These are phyloP conservation scores for Triticum timopheevii DNA, from an alignment of 176 grass and related monocot species.

Conservation along the genomic window DNA sequence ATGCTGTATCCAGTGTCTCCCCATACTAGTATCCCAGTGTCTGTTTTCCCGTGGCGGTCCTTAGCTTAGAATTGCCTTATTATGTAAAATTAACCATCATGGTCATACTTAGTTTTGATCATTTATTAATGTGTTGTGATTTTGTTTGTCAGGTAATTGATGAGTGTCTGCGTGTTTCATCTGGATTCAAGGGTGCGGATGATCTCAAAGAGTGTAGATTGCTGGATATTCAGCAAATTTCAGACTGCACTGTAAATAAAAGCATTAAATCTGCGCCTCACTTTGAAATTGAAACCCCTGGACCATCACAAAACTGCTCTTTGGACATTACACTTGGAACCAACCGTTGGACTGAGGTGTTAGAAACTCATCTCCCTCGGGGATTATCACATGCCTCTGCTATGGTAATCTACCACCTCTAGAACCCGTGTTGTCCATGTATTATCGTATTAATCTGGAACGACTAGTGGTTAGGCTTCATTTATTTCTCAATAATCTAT, in stretches of 20 bases:
- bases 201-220: constrained; percentile 85
- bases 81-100: constrained; percentile 1
- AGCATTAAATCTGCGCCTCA: constrained; percentile 82
- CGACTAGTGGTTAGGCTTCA: not conserved
- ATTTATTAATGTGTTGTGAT: not conserved
- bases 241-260: constrained; percentile 70
- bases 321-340: constrained; percentile 49
- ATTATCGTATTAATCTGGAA: constrained; percentile 3
- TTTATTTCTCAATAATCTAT: constrained; percentile 5
- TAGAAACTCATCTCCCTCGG: constrained; percentile 54
- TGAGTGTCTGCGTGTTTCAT: constrained; percentile 88
- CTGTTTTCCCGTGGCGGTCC: too few relatives aligned
- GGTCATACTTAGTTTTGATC: not conserved
- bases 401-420: constrained; percentile 57
- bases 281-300: constrained; percentile 57
- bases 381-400: constrained; percentile 64
- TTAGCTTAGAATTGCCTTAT: too few relatives aligned
- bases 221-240: constrained; percentile 76
- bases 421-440: constrained; percentile 1
- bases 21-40: too few relatives aligned
- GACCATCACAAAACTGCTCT: constrained; percentile 39
- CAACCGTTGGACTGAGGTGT: constrained; percentile 72
- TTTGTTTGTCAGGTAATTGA: constrained; percentile 74
- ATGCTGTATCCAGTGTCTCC: too few relatives aligned
- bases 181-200: constrained; percentile 89